Evolutionary conservation across 2,329 filamentous ascomycete genomes (phyloP), one percentile per base, ranked within the genome.

Genomic region (Diaporthe caulivora): DNA sequence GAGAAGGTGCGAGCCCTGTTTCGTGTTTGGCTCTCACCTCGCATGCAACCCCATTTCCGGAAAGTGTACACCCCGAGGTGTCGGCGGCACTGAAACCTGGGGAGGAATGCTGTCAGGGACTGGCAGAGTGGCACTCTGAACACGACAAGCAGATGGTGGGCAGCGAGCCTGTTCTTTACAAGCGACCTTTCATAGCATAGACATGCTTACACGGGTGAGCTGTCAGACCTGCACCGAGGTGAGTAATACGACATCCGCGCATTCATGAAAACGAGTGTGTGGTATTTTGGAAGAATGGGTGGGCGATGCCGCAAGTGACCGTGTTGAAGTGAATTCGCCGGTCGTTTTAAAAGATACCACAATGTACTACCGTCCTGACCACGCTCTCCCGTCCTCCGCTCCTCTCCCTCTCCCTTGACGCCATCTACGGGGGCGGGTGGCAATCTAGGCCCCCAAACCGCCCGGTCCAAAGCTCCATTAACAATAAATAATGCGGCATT

Each of bases 241-340:
- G 47, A 40, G 13, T 5, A 13, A 29, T 8, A 40, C 2, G 10
- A 6, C 24, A 21, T 8, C 29, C 17, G 15, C 0, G n/a, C 47
- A 40, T 2, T 40, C 47, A 67, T 40, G 62, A 53, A 53, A 53
- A 53, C 47, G 62, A 67, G 62, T 21, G 47, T 51, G 44, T 53
- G 62, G n/a, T 67, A 67, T 67, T 53, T 67, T 21, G 31, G 31
- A 53, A 53, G 21, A 37, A 40, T 40, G 47, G 62, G 31, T 24
- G 62, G 47, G 31, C 47, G 53, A 26, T 47, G 62, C 47, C 62
- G 47, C 31, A 40, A 67, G 62, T 53, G 47, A 67, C 47, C 62
- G 62, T 67, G 47, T 53, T 67, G 62, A 67, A 67, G 44, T 67
- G 62, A 67, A 67, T 67, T 67, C 47, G 62, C 62, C 62, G 62